A percentile compares a stretch with the other conserved stretches of the same genome.
These are phyloP conservation scores for Nannochloropsis salina DNA, from an alignment of 108 stramenopile species.

Conservation along the genomic window DNA sequence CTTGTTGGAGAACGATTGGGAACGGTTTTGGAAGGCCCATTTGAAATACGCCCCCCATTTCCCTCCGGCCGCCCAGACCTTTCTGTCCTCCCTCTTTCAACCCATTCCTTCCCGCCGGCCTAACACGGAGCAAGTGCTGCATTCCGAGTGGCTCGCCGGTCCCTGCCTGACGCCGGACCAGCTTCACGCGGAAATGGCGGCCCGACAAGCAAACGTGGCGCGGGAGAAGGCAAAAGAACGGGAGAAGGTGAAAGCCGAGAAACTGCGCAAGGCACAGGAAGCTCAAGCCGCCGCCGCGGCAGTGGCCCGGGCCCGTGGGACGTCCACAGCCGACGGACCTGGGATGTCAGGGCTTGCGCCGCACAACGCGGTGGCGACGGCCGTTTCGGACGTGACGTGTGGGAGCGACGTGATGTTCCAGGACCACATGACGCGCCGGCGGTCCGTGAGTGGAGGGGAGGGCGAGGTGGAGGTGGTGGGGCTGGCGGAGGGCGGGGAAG, in stretches of 20 bases:
- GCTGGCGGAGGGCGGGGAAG: background rate
- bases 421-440: background rate
- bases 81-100: background rate
- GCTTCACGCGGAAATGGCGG: background rate
- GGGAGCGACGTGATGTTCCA: background rate
- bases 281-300: background rate
- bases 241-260: background rate
- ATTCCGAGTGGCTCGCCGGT: background rate
- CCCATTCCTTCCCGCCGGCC: background rate
- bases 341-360: background rate
- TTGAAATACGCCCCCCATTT: constrained; percentile 38
- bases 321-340: background rate
- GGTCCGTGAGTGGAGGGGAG: background rate
- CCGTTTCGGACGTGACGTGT: background rate
- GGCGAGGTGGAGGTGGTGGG: background rate
- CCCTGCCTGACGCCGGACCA: background rate
- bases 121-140: background rate
- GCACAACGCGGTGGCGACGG: background rate
- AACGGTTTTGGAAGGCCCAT: constrained; percentile 50
- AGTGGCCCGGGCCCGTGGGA: background rate
- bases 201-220: background rate
- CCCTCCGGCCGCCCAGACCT: constrained; percentile 38
- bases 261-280: background rate
- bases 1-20: constrained; percentile 24
- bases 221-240: background rate